These are phyloP conservation scores for Nepenthes mirabilis DNA, from an alignment of 148 eudicot genomes.

Conservation along the genomic window DNA sequence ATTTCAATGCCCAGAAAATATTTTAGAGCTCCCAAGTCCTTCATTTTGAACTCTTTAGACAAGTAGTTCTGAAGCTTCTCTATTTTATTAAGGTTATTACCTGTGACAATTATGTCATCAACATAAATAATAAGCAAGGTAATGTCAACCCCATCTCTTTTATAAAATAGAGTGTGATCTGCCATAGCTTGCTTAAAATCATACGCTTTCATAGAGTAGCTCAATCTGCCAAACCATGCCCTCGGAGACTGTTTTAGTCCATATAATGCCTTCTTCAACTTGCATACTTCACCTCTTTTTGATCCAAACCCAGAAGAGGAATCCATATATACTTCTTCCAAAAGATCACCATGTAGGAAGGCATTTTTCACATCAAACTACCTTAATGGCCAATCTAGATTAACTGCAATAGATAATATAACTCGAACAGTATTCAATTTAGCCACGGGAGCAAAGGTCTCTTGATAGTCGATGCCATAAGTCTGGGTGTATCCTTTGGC, in stretches of 20 bases:
- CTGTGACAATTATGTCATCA: background rate
- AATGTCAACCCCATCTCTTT: too few relatives aligned
- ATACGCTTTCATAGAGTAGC: background rate
- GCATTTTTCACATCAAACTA: constrained; percentile 1
- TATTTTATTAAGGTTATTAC: background rate
- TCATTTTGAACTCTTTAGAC: background rate
- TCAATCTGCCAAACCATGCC: background rate
- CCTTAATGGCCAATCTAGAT: background rate
- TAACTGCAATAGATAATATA: background rate
- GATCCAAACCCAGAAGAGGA: background rate
- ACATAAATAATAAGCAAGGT: background rate
- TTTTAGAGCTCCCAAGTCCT: background rate
- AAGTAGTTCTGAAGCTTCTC: background rate
- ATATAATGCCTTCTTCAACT: background rate
- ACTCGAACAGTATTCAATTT: background rate
- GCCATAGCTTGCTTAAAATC: too few relatives aligned
- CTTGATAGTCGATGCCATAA: background rate
- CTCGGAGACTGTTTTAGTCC: background rate
- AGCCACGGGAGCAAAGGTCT: background rate
- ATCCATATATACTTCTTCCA: background rate
- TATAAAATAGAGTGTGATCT: background rate
- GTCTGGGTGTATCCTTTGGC: background rate
- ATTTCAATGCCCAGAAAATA: background rate
- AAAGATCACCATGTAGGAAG: background rate
- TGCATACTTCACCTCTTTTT: background rate